These are phyloP conservation scores for Phytophthora ramorum DNA, from an alignment of 352 stramenopile species.

Conservation along the genomic window DNA sequence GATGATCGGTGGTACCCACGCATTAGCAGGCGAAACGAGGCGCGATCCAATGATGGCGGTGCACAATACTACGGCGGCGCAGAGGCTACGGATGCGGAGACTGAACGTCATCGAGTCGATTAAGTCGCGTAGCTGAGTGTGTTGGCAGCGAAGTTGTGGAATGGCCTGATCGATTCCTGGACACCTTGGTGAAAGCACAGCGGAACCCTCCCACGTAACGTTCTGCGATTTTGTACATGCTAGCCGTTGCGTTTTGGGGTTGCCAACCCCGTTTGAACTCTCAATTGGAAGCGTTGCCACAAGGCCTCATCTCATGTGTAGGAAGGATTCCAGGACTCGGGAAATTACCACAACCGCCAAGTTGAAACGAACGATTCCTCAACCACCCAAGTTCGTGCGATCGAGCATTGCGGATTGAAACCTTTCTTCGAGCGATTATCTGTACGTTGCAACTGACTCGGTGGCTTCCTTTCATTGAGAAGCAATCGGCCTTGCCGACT, in stretches of 20 bases:
- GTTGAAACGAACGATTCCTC: slow-evolving; percentile 26
- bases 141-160: slow-evolving; percentile 20
- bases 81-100: slow-evolving; percentile 23
- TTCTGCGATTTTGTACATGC: slow-evolving; percentile 27
- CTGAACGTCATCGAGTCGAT: slow-evolving; percentile 26
- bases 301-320: slow-evolving; percentile 17
- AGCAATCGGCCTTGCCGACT: background rate
- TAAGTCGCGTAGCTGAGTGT: slow-evolving; percentile 15
- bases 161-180: slow-evolving; percentile 1
- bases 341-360: slow-evolving; percentile 4
- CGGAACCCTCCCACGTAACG: slow-evolving; percentile 26
- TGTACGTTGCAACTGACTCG: background rate
- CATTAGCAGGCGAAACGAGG: slow-evolving; percentile 18
- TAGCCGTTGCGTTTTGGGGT: slow-evolving; percentile 14
- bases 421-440: too few relatives aligned
- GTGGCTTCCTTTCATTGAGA: background rate
- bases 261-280: background rate
- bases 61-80: slow-evolving; percentile 18
- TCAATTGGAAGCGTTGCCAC: background rate
- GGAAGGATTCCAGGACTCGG: slow-evolving; percentile 8
- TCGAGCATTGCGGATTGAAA: slow-evolving; percentile 28
- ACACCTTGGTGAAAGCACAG: background rate
- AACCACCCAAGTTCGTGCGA: slow-evolving; percentile 21
- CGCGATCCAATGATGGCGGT: background rate
- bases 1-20: slow-evolving; percentile 60